Evolutionary conservation across 163 green algal genomes (phyloP), one percentile per base, ranked within the genome.

Genomic region (Trebouxia gelatinosa): DNA sequence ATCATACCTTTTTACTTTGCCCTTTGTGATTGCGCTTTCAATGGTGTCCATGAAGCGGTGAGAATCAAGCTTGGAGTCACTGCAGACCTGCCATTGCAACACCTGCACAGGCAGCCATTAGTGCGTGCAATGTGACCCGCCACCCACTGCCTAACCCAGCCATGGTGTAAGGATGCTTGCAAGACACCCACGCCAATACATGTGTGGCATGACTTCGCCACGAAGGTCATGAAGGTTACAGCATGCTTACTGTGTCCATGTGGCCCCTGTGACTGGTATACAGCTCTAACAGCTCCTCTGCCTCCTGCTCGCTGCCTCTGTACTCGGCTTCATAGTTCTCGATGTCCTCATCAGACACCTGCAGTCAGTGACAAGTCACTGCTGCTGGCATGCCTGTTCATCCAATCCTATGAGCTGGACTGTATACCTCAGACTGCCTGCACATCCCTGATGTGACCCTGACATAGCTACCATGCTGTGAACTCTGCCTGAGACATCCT

Each of bases 61-160:
- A 28, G 88, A 91, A 68, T 97, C 93, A 0, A 78, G 23, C 1
- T 83, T 81, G 23, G 84, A 57, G 11, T 93, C 83, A 11, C 86
- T 92, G 85, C 91, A 96, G 79, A 97, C 91, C 59, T 94, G 77
- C 83, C 88, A 95, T 37, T 85, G 78, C 76, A 97, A 94, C 75
- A 96, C 91, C 81, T 88, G 82, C 59, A 79, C 9, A n/a, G n/a
- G n/a, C n/a, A n/a, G n/a, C n/a, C n/a, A n/a, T n/a, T n/a, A n/a
- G n/a, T n/a, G n/a, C n/a, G n/a, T n/a, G n/a, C n/a, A n/a, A n/a
- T n/a, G n/a, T n/a, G n/a, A n/a, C n/a, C n/a, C n/a, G n/a, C n/a
- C n/a, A n/a, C n/a, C n/a, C n/a, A n/a, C n/a, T n/a, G n/a, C n/a
- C n/a, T n/a, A n/a, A n/a, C n/a, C n/a, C n/a, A n/a, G n/a, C n/a